Evolutionary conservation across 805 yeast genomes (phyloP), one percentile per base, ranked within the genome.

Genomic region (Pichia gijzeniarum): DNA sequence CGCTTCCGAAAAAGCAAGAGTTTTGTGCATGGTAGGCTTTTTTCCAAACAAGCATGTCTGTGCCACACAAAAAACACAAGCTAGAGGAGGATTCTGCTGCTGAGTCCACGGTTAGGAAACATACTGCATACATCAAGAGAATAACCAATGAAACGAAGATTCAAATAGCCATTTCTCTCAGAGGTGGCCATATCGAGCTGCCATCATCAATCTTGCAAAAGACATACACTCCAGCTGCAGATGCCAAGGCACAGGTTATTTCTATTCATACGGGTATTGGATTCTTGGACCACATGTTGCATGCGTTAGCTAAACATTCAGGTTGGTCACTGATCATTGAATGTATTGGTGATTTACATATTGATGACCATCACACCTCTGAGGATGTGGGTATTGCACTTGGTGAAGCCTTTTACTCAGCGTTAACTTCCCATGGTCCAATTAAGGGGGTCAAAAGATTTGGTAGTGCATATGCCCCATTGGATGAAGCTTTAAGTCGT

Each of bases 331-430:
- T 93, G 47, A 71, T 86, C 30, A 76, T 93, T 17, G 95, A 85
- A 61, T 91, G 98, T 65, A 76, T 83, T 48, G 99, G 99, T 38
- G 99, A 93, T 63, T 70, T 89, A 55, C 95, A 89, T 64, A 90
- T 93, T 44, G 99, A 93, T 64, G 99, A 93, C 66, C 99, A 93
- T 64, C 99, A 93, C 67, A 80, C 95, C 1, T 84, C 96, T 4
- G 99, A 93, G 65, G 99, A 93, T 67, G 87, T 88, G 51, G 97
- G 91, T 38, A 87, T 93, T 55, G 89, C 96, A 1, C 69, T 93
- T 30, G 99, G 99, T 8, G 71, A 72, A 57, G 93, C 96, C 8
- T 89, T 93, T 70, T 85, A 88, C 58, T 68, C 82, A 55, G 98
- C 98, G 1, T 66, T 93, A 49, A 46, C 48, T 25, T 37, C 42